These are phyloP conservation scores for Rhodofomes roseus DNA, from an alignment of 1,284 basidiomycete species.

Conservation along the genomic window DNA sequence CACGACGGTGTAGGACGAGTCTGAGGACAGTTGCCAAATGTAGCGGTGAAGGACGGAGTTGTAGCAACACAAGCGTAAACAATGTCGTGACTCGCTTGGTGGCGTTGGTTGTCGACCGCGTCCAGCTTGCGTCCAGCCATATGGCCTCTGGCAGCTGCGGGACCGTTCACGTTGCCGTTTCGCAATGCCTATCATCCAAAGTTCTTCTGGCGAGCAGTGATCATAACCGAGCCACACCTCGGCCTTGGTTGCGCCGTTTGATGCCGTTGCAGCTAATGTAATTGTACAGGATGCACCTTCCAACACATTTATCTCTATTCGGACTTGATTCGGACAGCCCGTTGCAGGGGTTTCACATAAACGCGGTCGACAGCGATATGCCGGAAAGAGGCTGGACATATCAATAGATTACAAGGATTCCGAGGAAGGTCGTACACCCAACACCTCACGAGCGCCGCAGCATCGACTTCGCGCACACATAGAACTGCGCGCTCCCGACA, in stretches of 20 bases:
- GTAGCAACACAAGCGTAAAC: constrained; percentile 6
- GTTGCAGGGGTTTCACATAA: no score
- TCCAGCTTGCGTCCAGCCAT: neutral
- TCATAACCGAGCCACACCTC: neutral
- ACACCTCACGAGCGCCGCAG: neutral
- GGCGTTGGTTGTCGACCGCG: neutral
- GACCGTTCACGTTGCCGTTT: neutral
- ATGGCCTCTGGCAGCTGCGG: neutral
- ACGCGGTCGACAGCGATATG: neutral
- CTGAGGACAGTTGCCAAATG: neutral
- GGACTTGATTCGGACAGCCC: no score
- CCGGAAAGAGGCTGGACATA: neutral
- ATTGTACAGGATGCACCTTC: no score
- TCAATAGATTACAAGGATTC: neutral
- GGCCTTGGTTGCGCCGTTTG: neutral
- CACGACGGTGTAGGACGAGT: neutral
- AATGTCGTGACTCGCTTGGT: neutral
- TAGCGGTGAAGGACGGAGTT: neutral
- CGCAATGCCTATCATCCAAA: neutral
- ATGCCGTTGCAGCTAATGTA: neutral
- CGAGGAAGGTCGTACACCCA: neutral
- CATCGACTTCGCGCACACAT: neutral
- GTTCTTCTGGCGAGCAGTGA: no score
- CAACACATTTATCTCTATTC: no score
- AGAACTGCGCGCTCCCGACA: neutral